These are phyloP conservation scores for Aquilaria malaccensis DNA, from an alignment of 345 rosid genomes.

Conservation along the genomic window DNA sequence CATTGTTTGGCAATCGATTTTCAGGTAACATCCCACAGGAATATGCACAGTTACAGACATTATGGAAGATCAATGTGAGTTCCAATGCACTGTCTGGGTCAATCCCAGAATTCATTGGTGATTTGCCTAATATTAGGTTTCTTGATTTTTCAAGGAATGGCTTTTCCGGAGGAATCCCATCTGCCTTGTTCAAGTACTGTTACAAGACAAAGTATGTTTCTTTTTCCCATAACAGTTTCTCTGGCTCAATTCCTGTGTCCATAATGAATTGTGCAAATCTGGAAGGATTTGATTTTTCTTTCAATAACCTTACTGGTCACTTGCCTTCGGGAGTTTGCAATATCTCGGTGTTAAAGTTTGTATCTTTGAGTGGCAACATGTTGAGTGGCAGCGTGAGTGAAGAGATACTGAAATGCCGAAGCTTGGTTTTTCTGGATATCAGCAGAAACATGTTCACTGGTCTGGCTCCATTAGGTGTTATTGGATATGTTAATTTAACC, in stretches of 20 bases:
- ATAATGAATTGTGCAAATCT: slow-evolving; percentile 62
- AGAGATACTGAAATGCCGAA: slow-evolving; percentile 47
- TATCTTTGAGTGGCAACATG: slow-evolving; percentile 60
- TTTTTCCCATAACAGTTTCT: slow-evolving; percentile 59
- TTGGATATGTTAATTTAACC: slow-evolving; percentile 49
- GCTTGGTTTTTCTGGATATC: slow-evolving; percentile 58
- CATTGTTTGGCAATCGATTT: slow-evolving; percentile 80
- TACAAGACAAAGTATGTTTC: slow-evolving; percentile 75
- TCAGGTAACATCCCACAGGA: slow-evolving; percentile 74
- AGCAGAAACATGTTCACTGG: slow-evolving; percentile 69
- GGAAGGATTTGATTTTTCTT: slow-evolving; percentile 80
- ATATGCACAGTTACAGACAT: slow-evolving; percentile 50
- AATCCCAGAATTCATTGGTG: slow-evolving; percentile 84
- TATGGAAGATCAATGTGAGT: slow-evolving; percentile 94
- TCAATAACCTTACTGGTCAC: slow-evolving; percentile 59
- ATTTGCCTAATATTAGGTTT: slow-evolving; percentile 68
- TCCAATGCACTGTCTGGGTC: slow-evolving; percentile 84
- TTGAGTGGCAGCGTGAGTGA: slow-evolving; percentile 56
- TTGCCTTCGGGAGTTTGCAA: slow-evolving; percentile 60
- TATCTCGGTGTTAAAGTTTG: slow-evolving; percentile 46
- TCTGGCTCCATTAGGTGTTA: slow-evolving; percentile 56
- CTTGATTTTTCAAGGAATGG: slow-evolving; percentile 86
- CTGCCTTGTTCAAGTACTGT: slow-evolving; percentile 59
- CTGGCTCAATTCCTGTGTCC: slow-evolving; percentile 66
- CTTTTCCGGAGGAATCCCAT: slow-evolving; percentile 59